phyloP scores from a whole-genome alignment of 2,329 filamentous ascomycete genomes.

The Epichloe typhina region DNA sequence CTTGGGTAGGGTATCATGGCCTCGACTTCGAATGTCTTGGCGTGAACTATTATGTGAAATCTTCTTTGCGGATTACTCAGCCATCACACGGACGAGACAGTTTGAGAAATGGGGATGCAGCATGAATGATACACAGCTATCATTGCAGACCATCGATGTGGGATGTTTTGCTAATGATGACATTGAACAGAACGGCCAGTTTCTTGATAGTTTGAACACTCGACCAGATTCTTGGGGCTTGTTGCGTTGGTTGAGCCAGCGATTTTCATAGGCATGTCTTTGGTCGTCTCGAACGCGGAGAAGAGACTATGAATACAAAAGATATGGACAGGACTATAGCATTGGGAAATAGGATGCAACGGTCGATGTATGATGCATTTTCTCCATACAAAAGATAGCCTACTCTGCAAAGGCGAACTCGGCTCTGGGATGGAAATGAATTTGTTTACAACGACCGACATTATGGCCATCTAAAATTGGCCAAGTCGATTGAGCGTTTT shows the following conservation, averaged over 20 bases:
- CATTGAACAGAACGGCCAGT: no score
- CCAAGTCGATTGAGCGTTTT: no score
- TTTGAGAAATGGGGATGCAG: neutral
- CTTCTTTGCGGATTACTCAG: neutral
- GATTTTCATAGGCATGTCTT: neutral
- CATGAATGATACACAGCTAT: neutral
- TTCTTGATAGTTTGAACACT: neutral
- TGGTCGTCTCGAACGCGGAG: neutral
- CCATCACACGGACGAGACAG: neutral
- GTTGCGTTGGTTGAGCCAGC: neutral
- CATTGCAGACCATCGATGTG: neutral
- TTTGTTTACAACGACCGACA: neutral
- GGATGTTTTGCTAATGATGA: neutral
- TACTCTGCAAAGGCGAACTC: neutral
- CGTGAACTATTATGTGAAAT: neutral
- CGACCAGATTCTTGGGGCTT: neutral
- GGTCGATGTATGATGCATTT: neutral
- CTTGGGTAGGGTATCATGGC: neutral
- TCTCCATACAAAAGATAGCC: neutral
- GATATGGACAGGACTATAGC: neutral
- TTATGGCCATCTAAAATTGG: neutral
- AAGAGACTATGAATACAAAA: neutral
- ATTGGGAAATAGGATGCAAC: neutral
- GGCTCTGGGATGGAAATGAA: neutral
- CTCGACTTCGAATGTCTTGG: neutral